Base-by-base conservation (phyloP, 139 green algal species). In the Desmodesmus armatus region DNA sequence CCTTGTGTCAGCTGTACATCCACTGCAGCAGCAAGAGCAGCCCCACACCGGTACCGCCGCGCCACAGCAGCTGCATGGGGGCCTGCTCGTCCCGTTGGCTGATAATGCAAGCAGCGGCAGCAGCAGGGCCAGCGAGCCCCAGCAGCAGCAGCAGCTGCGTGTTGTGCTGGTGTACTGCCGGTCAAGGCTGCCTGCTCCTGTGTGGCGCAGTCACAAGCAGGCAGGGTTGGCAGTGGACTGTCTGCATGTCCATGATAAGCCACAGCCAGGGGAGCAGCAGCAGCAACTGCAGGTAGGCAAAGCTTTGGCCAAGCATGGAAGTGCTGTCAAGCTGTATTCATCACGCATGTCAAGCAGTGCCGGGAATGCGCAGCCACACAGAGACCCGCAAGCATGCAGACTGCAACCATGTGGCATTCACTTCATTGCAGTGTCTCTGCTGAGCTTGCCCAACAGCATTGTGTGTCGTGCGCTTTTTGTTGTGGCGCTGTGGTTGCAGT, bases 141-240 rank as follows among this genome's bases (percentile, higher is more conserved):
- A 69, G 9, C 72, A 66, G 72, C 72, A 80, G 72, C 72, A 80
- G 5, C 72, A 80, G 67, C 35, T 85, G 21, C 80, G 66, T 37
- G 66, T 85, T 4, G n/a, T 85, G 9, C 80, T 85, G 3, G 29
- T 85, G 3, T 85, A 85, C 35, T 47, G 44, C 49, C 80, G 80
- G 33, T 85, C 80, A 0, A 33, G 31, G 5, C 66, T 71, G 53
- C 80, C 80, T 35, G 47, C 44, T 3, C 80, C 80, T 6, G 31
- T n/a, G 41, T 31, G 70, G 27, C 21, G 17, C 5, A 39, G 13
- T 7, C 33, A 70, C n/a, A 19, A 69, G 25, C 39, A 63, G 39
- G 44, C 29, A 44, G 47, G 66, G 0, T 73, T 85, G 29, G 47
- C 44, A 1, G 2, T 85, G 44, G 80, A 85, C 47, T 67, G 47